These are phyloP conservation scores for Coemansia sp. DNA, from an alignment of 192 early-diverging fungal species.

Conservation along the genomic window DNA sequence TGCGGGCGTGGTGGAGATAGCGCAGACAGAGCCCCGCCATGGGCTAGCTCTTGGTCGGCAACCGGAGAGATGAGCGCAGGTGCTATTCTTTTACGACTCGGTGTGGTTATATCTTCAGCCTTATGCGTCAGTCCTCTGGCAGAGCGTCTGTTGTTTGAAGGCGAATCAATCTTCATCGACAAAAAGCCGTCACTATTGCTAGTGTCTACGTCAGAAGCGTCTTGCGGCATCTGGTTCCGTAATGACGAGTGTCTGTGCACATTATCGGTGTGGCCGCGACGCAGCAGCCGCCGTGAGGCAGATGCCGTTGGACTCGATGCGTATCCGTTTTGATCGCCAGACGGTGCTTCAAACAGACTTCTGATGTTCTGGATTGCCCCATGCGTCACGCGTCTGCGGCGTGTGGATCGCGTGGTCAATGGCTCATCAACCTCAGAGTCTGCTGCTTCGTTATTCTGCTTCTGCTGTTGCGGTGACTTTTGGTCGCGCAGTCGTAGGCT, in stretches of 20 bases:
- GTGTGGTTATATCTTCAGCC: too few relatives aligned
- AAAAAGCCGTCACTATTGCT: not conserved
- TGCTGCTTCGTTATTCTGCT: not conserved
- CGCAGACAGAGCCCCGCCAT: not conserved
- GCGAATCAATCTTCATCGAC: not conserved
- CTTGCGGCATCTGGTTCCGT: conserved; percentile 8
- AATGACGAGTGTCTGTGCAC: conserved; percentile 18
- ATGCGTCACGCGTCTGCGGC: not conserved
- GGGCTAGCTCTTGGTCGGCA: not conserved
- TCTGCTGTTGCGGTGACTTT: too few relatives aligned
- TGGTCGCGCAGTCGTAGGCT: not conserved
- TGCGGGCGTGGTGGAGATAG: not conserved
- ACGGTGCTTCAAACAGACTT: not conserved
- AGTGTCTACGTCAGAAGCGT: not conserved
- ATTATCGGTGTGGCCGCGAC: conserved; percentile 26
- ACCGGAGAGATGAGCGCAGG: conserved; percentile 18
- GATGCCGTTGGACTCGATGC: conserved; percentile 37
- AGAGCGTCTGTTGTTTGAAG: not conserved
- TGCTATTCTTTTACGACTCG: conserved; percentile 8
- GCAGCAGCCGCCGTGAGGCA: conserved; percentile 15
- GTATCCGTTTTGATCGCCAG: conserved; percentile 18
- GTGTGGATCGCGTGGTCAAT: not conserved
- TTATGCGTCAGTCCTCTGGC: not conserved
- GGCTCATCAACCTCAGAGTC: not conserved
- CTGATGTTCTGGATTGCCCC: not conserved